phyloP scores from a whole-genome alignment of 192 early-diverging fungal species.

The Entomortierella parvispora region DNA sequence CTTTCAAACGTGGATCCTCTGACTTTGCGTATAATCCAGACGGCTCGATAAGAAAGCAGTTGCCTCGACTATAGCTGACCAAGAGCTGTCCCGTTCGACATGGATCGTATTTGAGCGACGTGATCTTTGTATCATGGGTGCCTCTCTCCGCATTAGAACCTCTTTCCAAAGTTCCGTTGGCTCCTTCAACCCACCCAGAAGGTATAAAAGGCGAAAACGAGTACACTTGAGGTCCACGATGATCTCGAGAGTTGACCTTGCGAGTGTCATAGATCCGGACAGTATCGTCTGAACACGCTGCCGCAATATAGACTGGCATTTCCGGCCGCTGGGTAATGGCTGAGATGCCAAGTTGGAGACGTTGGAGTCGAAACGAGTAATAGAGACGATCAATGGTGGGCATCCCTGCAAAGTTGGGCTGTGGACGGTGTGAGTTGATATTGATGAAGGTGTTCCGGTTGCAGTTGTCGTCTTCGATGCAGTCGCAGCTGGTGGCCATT shows the following conservation, averaged over 20 bases:
- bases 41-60: slow-evolving; percentile 50
- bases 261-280: slow-evolving; percentile 60
- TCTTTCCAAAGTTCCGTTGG: slow-evolving; percentile 14
- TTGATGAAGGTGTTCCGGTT: slow-evolving; percentile 52
- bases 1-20: slow-evolving; percentile 10
- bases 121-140: slow-evolving; percentile 35
- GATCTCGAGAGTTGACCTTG: slow-evolving; percentile 12
- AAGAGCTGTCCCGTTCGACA: slow-evolving; percentile 51
- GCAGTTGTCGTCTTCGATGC: slow-evolving; percentile 25
- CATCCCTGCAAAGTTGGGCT: background rate
- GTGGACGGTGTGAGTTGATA: slow-evolving; percentile 26
- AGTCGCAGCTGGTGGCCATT: slow-evolving; percentile 50
- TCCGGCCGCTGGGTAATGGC: slow-evolving; percentile 60
- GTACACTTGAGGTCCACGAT: slow-evolving; percentile 50
- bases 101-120: slow-evolving; percentile 55
- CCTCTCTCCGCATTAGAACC: slow-evolving; percentile 6
- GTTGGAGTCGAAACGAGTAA: slow-evolving; percentile 1
- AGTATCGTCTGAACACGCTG: slow-evolving; percentile 58
- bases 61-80: slow-evolving; percentile 52
- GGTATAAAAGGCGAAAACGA: slow-evolving; percentile 47
- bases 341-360: slow-evolving; percentile 35
- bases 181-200: background rate
- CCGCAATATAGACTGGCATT: slow-evolving; percentile 55
- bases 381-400: slow-evolving; percentile 7
- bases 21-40: slow-evolving; percentile 5